phyloP scores from a whole-genome alignment of 1,284 basidiomycete genomes.

The Cerioporus squamosus region DNA sequence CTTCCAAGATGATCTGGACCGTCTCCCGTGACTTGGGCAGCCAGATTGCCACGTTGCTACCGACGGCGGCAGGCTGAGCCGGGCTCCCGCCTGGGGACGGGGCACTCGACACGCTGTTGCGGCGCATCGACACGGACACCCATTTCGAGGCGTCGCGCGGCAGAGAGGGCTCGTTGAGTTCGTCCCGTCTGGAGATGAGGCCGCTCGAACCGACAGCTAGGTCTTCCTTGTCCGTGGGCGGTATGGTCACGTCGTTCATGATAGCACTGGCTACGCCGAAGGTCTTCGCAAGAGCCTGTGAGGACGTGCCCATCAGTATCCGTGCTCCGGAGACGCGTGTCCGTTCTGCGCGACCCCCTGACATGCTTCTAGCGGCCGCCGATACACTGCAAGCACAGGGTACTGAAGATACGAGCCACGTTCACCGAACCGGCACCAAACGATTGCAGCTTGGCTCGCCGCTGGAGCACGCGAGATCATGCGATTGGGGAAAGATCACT shows the following conservation, averaged over 20 bases:
- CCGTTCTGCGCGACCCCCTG: neutral
- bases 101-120: constrained; percentile 38
- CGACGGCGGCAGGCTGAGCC: constrained; percentile 35
- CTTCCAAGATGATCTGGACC: constrained; percentile 61
- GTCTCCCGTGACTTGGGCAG: constrained; percentile 76
- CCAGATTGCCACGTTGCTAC: constrained; percentile 48
- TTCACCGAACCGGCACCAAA: too few species aligned
- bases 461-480: neutral
- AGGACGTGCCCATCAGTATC: constrained; percentile 3
- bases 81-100: constrained; percentile 21
- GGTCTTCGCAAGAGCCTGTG: constrained; percentile 73
- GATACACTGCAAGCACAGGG: too few species aligned
- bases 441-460: too few species aligned
- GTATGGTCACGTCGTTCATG: constrained; percentile 62
- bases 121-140: constrained; percentile 54
- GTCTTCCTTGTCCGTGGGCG: constrained; percentile 66
- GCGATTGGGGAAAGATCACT: constrained; percentile 17
- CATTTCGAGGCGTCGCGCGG: constrained; percentile 67
- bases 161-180: constrained; percentile 54
- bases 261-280: constrained; percentile 78
- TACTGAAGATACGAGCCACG: too few species aligned
- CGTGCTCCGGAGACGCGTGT: too few species aligned
- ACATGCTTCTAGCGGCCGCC: neutral
- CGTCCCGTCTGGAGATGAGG: constrained; percentile 69
- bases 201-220: constrained; percentile 74